These are phyloP conservation scores for Neurospora sp. DNA, from an alignment of 495 filamentous ascomycete species.

Conservation along the genomic window DNA sequence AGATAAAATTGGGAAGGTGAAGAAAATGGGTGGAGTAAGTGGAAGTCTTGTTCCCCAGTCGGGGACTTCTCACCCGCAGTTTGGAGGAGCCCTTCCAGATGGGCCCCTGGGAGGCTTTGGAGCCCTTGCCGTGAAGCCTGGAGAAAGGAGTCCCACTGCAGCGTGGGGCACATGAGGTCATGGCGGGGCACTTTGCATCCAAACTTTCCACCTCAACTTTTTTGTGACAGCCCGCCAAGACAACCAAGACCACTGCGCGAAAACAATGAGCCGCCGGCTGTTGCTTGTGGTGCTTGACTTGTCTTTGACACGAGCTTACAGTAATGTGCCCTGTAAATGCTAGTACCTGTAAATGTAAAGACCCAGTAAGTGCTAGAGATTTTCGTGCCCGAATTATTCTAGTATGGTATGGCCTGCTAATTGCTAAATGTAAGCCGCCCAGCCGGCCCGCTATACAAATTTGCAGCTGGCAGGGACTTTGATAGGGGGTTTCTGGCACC, in stretches of 20 bases:
- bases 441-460: too few relatives aligned
- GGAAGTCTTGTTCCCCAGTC: background rate
- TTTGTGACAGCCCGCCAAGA: background rate
- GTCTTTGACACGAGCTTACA: background rate
- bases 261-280: background rate
- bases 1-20: background rate
- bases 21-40: background rate
- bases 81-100: background rate
- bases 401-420: too few relatives aligned
- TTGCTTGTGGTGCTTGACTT: background rate
- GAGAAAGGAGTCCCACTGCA: background rate
- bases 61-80: background rate
- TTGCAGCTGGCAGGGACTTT: too few relatives aligned
- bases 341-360: too few relatives aligned
- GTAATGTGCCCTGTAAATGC: too few relatives aligned
- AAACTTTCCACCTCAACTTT: background rate
- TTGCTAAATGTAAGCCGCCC: too few relatives aligned
- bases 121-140: background rate
- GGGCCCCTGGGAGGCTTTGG: background rate
- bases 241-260: background rate
- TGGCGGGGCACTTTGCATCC: background rate
- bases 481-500: too few relatives aligned
- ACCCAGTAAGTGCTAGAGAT: too few relatives aligned
- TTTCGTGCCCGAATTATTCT: too few relatives aligned
- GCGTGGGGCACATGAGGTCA: background rate